Conservation (phyloP, 768 basidiomycete species). For the Mycena vitilis region DNA sequence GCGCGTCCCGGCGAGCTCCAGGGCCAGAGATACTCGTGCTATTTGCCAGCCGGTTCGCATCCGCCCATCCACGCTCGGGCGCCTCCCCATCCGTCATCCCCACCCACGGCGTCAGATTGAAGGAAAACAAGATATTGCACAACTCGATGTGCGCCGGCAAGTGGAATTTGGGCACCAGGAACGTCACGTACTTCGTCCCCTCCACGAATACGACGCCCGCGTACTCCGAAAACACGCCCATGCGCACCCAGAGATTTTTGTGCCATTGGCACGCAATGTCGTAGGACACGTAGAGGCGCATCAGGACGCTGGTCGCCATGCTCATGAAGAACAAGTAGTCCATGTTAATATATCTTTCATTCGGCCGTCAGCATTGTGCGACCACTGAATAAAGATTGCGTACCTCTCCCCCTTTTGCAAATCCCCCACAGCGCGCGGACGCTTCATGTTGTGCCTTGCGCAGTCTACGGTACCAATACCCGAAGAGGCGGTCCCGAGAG, state of each 20-base stretch:
- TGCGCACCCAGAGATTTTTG: conserved; percentile 35
- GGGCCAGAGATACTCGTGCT: conserved; percentile 55
- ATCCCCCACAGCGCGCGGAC: conserved; percentile 31
- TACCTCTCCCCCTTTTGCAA: conserved; percentile 38
- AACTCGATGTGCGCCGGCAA: too few relatives aligned
- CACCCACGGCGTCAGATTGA: conserved; percentile 39
- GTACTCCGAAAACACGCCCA: conserved; percentile 37
- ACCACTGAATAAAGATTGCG: neutral
- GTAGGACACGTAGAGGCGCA: conserved; percentile 38
- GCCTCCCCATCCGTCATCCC: conserved; percentile 49
- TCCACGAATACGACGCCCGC: conserved; percentile 16
- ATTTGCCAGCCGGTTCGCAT: conserved; percentile 46
- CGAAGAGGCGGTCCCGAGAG: conserved; percentile 26
- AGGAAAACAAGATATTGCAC: conserved; percentile 44
- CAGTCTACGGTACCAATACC: conserved; percentile 38
- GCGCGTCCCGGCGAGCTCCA: conserved; percentile 12
- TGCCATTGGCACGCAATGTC: conserved; percentile 45
- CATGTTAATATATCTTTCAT: conserved; percentile 36
- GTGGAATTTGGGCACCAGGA: too few relatives aligned
- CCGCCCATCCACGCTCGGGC: conserved; percentile 45
- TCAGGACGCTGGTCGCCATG: conserved; percentile 20
- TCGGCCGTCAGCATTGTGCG: neutral
- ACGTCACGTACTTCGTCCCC: neutral
- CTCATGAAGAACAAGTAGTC: conserved; percentile 42
- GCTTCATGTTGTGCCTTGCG: conserved; percentile 30